phyloP scores from a whole-genome alignment of 73 alveolate genomes.

The Durusdinium trenchii region DNA sequence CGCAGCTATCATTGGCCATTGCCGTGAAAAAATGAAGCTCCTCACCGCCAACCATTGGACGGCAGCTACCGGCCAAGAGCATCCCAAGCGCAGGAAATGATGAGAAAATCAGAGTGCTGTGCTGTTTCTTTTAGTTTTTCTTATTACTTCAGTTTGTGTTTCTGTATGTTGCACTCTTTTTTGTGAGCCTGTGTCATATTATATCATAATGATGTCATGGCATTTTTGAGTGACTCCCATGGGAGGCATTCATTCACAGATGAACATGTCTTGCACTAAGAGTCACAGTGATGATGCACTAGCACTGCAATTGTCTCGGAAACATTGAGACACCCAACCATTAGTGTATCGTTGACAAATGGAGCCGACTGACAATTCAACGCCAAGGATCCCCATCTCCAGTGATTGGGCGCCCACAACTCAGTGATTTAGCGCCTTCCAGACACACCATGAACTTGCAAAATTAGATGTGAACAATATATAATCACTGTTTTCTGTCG shows the following conservation, averaged over 20 bases:
- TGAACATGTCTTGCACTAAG: neutral
- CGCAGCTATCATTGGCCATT: neutral
- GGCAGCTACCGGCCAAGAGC: neutral
- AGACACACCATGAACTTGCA: neutral
- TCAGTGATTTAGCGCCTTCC: neutral
- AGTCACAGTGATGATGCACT: neutral
- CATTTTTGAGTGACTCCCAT: neutral
- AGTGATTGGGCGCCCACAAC: constrained; percentile 5
- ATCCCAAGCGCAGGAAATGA: neutral
- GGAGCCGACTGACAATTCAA: neutral
- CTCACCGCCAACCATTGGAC: neutral
- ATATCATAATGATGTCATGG: neutral
- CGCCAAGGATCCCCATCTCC: neutral
- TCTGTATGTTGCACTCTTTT: neutral
- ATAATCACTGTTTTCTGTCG: too few species aligned
- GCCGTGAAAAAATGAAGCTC: neutral
- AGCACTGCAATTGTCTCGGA: neutral
- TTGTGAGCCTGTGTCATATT: neutral
- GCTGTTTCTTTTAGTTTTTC: neutral
- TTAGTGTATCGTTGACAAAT: neutral
- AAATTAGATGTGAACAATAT: neutral
- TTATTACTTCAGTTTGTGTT: neutral
- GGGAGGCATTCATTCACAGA: neutral
- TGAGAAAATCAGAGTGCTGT: neutral
- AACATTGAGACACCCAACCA: neutral